Evolutionary conservation across 1,284 basidiomycete species (phyloP).

Genomic region (Fomitopsis schrenkii): DNA sequence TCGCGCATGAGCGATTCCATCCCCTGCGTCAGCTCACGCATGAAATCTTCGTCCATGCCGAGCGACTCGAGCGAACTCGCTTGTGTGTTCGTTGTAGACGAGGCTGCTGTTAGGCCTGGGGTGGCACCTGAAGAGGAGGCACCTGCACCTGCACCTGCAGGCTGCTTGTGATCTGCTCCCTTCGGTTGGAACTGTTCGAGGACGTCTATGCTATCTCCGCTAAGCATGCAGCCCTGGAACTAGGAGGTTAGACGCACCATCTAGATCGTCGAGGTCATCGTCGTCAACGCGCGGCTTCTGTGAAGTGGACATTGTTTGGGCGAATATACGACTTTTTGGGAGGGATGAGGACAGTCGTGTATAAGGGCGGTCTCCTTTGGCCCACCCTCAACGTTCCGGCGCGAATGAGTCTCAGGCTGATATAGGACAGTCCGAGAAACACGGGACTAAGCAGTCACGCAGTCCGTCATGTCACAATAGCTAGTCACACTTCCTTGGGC

Average conservation of each 20-base stretch:
- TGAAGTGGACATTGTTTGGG: constrained; percentile 12
- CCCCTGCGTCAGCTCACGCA: constrained; percentile 69
- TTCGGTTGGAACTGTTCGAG: constrained; percentile 42
- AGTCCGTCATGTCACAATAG: not conserved
- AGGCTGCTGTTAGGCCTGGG: constrained; percentile 22
- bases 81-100: constrained; percentile 17
- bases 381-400: too few species aligned
- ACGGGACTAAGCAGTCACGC: not conserved
- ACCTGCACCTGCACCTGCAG: constrained; percentile 11
- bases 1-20: constrained; percentile 87
- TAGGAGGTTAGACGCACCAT: constrained; percentile 41
- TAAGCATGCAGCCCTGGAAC: not conserved
- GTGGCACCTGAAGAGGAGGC: constrained; percentile 20
- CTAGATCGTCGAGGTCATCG: constrained; percentile 73
- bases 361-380: too few species aligned
- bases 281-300: constrained; percentile 30
- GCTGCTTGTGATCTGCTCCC: constrained; percentile 2
- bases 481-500: not conserved
- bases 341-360: not conserved
- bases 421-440: not conserved
- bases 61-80: constrained; percentile 26
- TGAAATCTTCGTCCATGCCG: constrained; percentile 47
- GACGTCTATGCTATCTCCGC: constrained; percentile 40
- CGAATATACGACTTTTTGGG: too few species aligned
- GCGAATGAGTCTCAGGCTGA: too few species aligned